Conservation (phyloP, 768 basidiomycete genomes). For the Lactarius evosmus region DNA sequence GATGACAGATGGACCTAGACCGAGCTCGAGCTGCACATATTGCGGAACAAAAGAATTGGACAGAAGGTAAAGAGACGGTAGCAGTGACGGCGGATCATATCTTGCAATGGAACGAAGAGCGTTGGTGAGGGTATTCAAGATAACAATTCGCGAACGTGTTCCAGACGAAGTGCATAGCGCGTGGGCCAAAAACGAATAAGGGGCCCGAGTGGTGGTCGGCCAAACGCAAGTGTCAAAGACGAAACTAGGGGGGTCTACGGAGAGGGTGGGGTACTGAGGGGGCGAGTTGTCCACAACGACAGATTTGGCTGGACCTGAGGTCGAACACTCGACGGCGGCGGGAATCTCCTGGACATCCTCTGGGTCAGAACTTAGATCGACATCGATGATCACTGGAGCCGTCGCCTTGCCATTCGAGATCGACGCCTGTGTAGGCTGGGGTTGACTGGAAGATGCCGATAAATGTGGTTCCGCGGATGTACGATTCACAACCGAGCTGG, state of each 20-base stretch:
- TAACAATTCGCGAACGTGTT: conserved; percentile 71
- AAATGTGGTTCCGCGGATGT: conserved; percentile 15
- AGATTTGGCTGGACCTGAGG: not conserved
- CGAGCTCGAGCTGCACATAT: conserved; percentile 68
- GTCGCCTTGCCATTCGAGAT: conserved; percentile 12
- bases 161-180: conserved; percentile 56
- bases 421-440: conserved; percentile 2
- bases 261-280: conserved; percentile 36
- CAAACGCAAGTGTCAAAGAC: conserved; percentile 44
- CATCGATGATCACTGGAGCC: conserved; percentile 34
- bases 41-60: conserved; percentile 78
- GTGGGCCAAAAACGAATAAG: conserved; percentile 70
- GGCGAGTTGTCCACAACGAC: not conserved
- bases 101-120: conserved; percentile 63
- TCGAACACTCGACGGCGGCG: not conserved
- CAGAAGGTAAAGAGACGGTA: conserved; percentile 75
- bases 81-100: conserved; percentile 64
- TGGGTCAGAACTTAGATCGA: conserved; percentile 34
- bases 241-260: conserved; percentile 51
- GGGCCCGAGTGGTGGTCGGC: conserved; percentile 41
- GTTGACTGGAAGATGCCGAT: not conserved
- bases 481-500: conserved; percentile 1
- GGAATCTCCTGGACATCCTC: conserved; percentile 12
- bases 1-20: conserved; percentile 64
- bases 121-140: conserved; percentile 69